Percentiles rank a stretch among this genome's conserved stretches.
These are phyloP conservation scores for Effrenium voratum DNA, from an alignment of 73 alveolate genomes.

Conservation along the genomic window DNA sequence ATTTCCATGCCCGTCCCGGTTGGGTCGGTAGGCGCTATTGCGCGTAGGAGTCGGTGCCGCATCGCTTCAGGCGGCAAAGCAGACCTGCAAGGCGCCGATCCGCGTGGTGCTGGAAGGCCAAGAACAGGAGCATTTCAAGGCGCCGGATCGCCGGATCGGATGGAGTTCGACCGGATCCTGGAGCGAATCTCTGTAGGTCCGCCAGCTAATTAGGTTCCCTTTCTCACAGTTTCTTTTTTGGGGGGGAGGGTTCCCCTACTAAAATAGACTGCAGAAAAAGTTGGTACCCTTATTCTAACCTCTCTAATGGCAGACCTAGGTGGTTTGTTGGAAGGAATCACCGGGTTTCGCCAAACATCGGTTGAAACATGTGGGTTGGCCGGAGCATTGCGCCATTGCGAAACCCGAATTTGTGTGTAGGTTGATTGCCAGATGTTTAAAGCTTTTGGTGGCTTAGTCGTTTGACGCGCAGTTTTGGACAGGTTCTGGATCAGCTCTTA, in stretches of 20 bases:
- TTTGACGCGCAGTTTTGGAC: neutral
- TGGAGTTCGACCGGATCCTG: too few relatives aligned
- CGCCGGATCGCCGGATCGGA: neutral
- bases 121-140: constrained; percentile 44
- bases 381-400: neutral
- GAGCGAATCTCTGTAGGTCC: too few relatives aligned
- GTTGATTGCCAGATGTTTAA: neutral
- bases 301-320: neutral
- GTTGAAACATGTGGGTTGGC: neutral
- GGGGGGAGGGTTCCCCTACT: neutral
- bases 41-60: neutral
- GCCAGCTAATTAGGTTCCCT: neutral
- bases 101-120: constrained; percentile 48
- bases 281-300: neutral
- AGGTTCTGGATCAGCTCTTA: constrained; percentile 27
- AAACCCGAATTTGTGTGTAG: neutral
- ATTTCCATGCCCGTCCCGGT: neutral
- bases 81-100: neutral
- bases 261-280: neutral
- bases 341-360: neutral
- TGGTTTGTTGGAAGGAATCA: neutral
- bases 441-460: neutral
- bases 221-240: neutral
- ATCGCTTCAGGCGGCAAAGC: neutral
- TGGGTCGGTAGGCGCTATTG: neutral